Evolutionary conservation across 129 eudicot species (phyloP).

Genomic region (Flaveria linearis): DNA sequence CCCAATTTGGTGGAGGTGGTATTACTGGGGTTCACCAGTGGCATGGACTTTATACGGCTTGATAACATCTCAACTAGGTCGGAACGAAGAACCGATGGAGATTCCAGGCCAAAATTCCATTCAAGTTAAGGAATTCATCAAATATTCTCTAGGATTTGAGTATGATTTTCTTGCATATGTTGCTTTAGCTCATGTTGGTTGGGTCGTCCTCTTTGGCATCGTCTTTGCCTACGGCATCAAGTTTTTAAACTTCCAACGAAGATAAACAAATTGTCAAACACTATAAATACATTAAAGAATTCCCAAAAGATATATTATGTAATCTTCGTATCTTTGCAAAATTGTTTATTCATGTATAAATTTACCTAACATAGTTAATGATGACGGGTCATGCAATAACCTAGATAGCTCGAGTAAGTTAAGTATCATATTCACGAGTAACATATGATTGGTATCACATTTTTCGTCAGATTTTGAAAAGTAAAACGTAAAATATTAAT

Average conservation of each 20-base stretch:
- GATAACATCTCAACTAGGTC: slow-evolving; percentile 52
- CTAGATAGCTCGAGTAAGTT: no score
- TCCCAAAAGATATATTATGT: no score
- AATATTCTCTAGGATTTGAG: slow-evolving; percentile 48
- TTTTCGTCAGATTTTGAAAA: no score
- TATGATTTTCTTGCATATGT: slow-evolving; percentile 53
- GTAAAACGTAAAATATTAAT: no score
- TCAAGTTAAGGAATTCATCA: slow-evolving; percentile 40
- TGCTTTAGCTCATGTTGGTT: slow-evolving; percentile 52
- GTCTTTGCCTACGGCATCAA: slow-evolving; percentile 60
- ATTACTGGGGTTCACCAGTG: slow-evolving; percentile 59
- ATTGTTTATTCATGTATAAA: no score
- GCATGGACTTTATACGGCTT: slow-evolving; percentile 60
- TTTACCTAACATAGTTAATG: no score
- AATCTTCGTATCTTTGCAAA: no score
- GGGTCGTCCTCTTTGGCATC: slow-evolving; percentile 44
- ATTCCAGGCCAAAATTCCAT: slow-evolving; percentile 35
- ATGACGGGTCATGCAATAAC: no score
- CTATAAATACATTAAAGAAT: no score
- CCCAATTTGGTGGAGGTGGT: slow-evolving; percentile 70
- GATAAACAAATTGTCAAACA: slow-evolving; percentile 23
- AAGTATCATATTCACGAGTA: no score
- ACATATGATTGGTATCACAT: no score
- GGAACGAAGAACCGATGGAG: slow-evolving; percentile 14
- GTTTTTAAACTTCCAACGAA: slow-evolving; percentile 58